Evolutionary conservation across 169 alveolate species (phyloP).

Genomic region (Cystoisospora suis): DNA sequence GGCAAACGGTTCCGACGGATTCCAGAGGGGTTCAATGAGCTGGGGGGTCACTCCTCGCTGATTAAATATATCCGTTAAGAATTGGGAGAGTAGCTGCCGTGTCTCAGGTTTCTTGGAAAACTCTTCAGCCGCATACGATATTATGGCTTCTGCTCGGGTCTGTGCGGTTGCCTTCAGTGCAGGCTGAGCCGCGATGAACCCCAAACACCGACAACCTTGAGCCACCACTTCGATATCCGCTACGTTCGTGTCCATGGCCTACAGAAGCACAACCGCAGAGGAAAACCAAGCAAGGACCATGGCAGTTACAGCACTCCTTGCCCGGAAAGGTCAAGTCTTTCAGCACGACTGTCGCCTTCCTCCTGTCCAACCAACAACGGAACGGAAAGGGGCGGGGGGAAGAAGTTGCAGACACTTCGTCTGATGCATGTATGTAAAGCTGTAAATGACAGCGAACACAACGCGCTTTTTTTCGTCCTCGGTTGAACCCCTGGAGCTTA

Average conservation of each 20-base stretch:
- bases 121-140: constrained; percentile 51
- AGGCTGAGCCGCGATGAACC: constrained; percentile 56
- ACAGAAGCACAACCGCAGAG: background rate
- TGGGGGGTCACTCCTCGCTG: constrained; percentile 57
- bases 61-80: constrained; percentile 37
- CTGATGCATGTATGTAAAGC: background rate
- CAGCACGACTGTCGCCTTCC: too few species aligned
- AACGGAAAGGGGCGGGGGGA: background rate
- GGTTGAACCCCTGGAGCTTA: background rate
- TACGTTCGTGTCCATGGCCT: constrained; percentile 51
- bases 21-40: constrained; percentile 61
- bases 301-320: too few species aligned
- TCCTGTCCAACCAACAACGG: too few species aligned
- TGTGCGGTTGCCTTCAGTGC: constrained; percentile 45
- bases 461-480: too few species aligned
- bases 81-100: constrained; percentile 46
- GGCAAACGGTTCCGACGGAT: constrained; percentile 25
- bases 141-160: constrained; percentile 50
- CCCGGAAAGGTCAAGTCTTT: too few species aligned
- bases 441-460: background rate
- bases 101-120: constrained; percentile 52
- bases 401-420: background rate
- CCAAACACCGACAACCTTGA: constrained; percentile 64
- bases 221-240: constrained; percentile 62
- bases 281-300: background rate